Evolutionary conservation across 2,329 filamentous ascomycete species (phyloP), one percentile per base, ranked within the genome.

Genomic region (Talaromyces sp.): DNA sequence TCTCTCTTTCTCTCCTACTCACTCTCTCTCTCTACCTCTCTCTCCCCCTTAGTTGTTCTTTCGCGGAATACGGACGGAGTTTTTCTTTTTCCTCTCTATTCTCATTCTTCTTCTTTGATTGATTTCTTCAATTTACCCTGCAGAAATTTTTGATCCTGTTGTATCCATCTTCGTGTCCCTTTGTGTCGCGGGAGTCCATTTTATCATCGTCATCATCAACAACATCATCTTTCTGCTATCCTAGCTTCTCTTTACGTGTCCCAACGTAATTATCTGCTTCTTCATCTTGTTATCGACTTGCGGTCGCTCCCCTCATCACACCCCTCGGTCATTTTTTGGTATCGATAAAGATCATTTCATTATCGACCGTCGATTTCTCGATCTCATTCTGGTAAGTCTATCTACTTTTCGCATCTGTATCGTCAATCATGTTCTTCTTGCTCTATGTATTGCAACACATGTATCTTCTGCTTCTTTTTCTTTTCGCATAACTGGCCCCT

Each of bases 131-230:
- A 71, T 61, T 68, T 58, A 58, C 60, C 73, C 70, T 66, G 68
- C 69, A 72, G 69, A 70, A 70, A 31, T 75, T 73, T 70, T 70
- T 69, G 69, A 71, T 71, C 67, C 59, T 68, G 63, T 68, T 68
- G 63, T 60, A 67, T 69, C 65, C 65, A 43, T 63, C 62, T 71
- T 70, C 61, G 69, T 66, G 65, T 68, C 59, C 68, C 61, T 68
- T 68, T 45, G 59, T 70, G 68, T 72, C 66, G 70, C 69, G 66
- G 70, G 69, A 69, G 69, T 74, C 72, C 64, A 72, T 69, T 68
- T 64, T 68, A 66, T 70, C 66, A 66, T 67, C 68, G 69, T 65
- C 67, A 66, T 72, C 68, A 31, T 49, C 49, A 27, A 25, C 58
- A 43, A 7, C 58, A 45, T 34, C 38, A 47, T 25, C 38, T 36